These are phyloP conservation scores for Paraphaeosphaeria sporulosa DNA, from an alignment of 2,329 filamentous ascomycete species.

Conservation along the genomic window DNA sequence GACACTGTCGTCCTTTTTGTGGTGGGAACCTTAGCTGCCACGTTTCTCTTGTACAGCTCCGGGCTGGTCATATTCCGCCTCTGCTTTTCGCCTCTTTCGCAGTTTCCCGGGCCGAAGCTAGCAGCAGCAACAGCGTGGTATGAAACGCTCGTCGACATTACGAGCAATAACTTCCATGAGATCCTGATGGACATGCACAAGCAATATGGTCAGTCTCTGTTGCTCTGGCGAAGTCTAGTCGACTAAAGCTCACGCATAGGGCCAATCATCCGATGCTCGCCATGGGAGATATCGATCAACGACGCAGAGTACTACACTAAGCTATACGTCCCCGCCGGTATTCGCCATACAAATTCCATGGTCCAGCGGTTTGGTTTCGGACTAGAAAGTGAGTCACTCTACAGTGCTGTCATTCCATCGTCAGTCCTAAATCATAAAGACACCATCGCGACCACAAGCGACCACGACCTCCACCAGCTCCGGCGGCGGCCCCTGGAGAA, in stretches of 20 bases:
- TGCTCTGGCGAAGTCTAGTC: too few relatives aligned
- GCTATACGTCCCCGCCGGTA: not conserved
- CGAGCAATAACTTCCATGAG: not conserved
- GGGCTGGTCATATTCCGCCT: not conserved
- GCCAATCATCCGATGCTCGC: not conserved
- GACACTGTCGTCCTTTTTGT: too few relatives aligned
- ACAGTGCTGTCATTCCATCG: too few relatives aligned
- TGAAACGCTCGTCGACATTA: not conserved
- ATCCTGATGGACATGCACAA: not conserved
- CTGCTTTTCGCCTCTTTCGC: not conserved
- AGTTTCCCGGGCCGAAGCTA: not conserved
- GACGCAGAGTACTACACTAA: not conserved
- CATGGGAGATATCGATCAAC: not conserved
- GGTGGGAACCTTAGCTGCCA: not conserved
- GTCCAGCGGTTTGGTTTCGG: not conserved
- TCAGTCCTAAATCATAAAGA: too few relatives aligned
- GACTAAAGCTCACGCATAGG: not conserved
- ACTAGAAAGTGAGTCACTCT: not conserved
- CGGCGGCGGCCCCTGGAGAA: not conserved
- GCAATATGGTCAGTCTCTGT: not conserved
- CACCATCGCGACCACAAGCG: not conserved
- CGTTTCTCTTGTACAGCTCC: not conserved
- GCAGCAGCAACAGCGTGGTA: not conserved
- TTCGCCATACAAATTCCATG: not conserved
- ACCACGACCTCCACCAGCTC: not conserved